Evolutionary conservation across 768 basidiomycete genomes (phyloP).

Genomic region (Cystofilobasidium ferigula): DNA sequence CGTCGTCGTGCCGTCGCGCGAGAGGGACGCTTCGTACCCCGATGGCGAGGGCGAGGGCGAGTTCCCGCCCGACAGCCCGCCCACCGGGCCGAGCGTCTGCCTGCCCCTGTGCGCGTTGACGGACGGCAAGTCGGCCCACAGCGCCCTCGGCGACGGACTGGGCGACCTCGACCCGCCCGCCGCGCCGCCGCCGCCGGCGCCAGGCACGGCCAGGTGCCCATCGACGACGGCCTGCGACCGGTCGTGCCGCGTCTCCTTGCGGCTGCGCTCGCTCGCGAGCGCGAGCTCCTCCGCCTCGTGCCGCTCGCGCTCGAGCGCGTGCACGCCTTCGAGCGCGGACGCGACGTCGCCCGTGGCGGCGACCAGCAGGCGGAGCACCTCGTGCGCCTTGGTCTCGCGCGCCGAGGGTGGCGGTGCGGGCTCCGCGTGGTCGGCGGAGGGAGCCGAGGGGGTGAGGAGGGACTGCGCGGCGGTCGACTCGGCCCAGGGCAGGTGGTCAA

Average conservation of each 20-base stretch:
- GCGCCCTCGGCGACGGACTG: not conserved
- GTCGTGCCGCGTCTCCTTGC: conserved; percentile 24
- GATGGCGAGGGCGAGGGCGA: not conserved
- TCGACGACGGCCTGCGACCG: conserved; percentile 21
- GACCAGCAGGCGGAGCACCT: conserved; percentile 14
- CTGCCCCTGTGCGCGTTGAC: not conserved
- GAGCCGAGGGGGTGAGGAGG: conserved; percentile 8
- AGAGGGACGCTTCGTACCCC: not conserved
- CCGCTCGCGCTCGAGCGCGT: conserved; percentile 16
- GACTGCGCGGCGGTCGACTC: conserved; percentile 21
- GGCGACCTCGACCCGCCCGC: conserved; percentile 13
- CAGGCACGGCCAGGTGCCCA: conserved; percentile 5
- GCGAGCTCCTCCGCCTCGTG: conserved; percentile 21
- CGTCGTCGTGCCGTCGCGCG: conserved; percentile 1
- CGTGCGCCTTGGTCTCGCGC: conserved; percentile 18
- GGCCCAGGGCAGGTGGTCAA: conserved; percentile 25
- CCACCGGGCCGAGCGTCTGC: not conserved
- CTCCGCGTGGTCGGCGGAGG: not conserved
- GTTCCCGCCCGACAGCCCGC: not conserved
- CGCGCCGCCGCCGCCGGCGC: not conserved
- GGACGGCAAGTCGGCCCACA: conserved; percentile 8
- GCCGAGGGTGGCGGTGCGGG: not conserved
- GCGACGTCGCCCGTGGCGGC: conserved; percentile 14
- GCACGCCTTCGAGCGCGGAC: conserved; percentile 10
- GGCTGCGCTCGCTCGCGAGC: conserved; percentile 15